Evolutionary conservation across 768 basidiomycete species (phyloP), one percentile per base, ranked within the genome.

Genomic region (Leccinum longicurvipes): DNA sequence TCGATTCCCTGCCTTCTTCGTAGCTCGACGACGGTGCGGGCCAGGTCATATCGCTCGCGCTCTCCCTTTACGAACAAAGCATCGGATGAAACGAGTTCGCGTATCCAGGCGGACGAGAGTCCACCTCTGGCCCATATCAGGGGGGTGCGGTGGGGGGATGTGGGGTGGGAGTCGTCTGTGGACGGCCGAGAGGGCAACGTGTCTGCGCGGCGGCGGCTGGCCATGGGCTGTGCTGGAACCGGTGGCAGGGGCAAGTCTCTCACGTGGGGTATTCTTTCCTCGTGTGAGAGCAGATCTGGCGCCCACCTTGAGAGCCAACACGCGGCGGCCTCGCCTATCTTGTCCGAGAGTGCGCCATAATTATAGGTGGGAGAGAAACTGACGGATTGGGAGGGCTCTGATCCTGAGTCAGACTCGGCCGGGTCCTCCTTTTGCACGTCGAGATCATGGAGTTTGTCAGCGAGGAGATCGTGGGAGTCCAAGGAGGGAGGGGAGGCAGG

Each of bases 301-400:
- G 86, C 91, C 94, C 94, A 98, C 44, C 91, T 78, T 1, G 86
- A 80, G 17, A 97, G 76, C 93, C 93, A 98, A 69, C 89, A 91
- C 3, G 82, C 82, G 61, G 87, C 87, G 0, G 91, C 87, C 71
- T 96, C 93, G 12, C 94, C 94, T 54, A 97, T 91, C 74, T 92
- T 95, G 72, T 93, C 84, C 0, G 89, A 89, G 10, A 93, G 78
- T n/a, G 83, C 79, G n/a, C 93, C 94, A 64, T 97, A 96, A 65
- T 85, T 80, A 62, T 85, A 89, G 32, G 74, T 74, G 2, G 79
- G 77, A 14, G 64, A 60, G 21, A 56, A 64, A 6, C 54, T 53
- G 2, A 55, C 58, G 6, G 46, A 54, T 8, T 59, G 60, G 27
- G 65, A 54, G 14, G 58, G 53, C n/a, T 68, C 66, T n/a, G 71